These are phyloP conservation scores for Coniella vitis DNA, from an alignment of 2,329 filamentous ascomycete species.

Conservation along the genomic window DNA sequence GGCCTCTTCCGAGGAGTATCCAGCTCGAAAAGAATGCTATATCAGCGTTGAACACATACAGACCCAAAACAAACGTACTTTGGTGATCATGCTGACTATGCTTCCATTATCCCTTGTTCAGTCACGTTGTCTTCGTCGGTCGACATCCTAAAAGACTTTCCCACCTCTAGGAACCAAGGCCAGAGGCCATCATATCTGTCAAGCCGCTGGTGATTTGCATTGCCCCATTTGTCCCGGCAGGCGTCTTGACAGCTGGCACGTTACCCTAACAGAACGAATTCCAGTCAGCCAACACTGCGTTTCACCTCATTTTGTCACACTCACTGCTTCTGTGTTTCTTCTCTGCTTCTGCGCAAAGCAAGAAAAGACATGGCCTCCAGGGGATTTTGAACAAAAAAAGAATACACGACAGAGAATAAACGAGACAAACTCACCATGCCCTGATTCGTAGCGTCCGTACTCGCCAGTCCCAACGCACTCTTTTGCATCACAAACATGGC, in stretches of 20 bases:
- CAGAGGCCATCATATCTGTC: background rate
- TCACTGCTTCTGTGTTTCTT: too few relatives aligned
- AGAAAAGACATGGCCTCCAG: too few relatives aligned
- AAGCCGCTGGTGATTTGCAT: slow-evolving; percentile 5
- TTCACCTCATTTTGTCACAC: too few relatives aligned
- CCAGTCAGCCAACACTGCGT: background rate
- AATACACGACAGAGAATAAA: too few relatives aligned
- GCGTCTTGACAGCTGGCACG: slow-evolving; percentile 5
- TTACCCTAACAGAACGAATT: background rate
- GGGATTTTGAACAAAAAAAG: background rate
- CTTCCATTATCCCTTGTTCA: too few relatives aligned
- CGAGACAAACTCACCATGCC: slow-evolving; percentile 17
- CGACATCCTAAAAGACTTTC: background rate
- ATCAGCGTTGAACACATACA: background rate
- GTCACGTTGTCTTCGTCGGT: too few relatives aligned
- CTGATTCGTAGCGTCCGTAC: slow-evolving; percentile 19
- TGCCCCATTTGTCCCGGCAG: background rate
- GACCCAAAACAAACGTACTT: too few relatives aligned
- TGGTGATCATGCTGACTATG: too few relatives aligned
- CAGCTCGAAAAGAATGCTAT: background rate
- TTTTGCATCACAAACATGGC: slow-evolving; percentile 23
- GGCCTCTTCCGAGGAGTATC: background rate
- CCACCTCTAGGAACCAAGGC: background rate
- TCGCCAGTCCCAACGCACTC: slow-evolving; percentile 21
- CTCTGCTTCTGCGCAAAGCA: background rate